Evolutionary conservation across 495 filamentous ascomycete species (phyloP).

Genomic region (Cladorrhinum samala): DNA sequence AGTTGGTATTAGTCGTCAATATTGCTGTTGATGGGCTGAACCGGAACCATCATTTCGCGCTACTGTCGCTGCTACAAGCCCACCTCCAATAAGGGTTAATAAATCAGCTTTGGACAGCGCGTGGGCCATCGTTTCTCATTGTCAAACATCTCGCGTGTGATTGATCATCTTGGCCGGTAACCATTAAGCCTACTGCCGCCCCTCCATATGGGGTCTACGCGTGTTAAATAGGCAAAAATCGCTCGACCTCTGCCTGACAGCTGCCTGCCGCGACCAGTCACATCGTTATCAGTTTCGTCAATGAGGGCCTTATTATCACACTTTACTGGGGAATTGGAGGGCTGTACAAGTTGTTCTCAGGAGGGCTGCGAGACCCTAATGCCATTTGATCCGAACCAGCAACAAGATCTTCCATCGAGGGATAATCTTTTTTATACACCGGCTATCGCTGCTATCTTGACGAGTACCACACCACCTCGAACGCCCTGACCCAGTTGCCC

Average conservation of each 20-base stretch:
- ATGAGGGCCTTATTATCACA: background rate
- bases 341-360: too few species aligned
- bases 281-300: background rate
- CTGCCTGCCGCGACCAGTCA: slow-evolving; percentile 7
- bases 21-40: too few species aligned
- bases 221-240: slow-evolving; percentile 24
- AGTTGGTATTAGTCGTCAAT: too few species aligned
- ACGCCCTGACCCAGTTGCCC: background rate
- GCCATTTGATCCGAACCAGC: too few species aligned
- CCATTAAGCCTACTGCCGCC: slow-evolving; percentile 25
- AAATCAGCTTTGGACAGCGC: background rate
- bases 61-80: too few species aligned
- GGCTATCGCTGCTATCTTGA: too few species aligned
- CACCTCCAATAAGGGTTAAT: background rate
- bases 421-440: too few species aligned
- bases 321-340: too few species aligned
- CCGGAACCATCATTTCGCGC: too few species aligned
- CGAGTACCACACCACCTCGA: slow-evolving; percentile 1
- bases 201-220: slow-evolving; percentile 13
- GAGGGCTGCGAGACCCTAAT: too few species aligned
- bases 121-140: too few species aligned
- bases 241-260: slow-evolving; percentile 7
- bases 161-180: slow-evolving; percentile 5
- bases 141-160: slow-evolving; percentile 13
- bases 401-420: too few species aligned